Evolutionary conservation across 768 basidiomycete species (phyloP), one percentile per base, ranked within the genome.

Genomic region (Favolaschia claudopus): DNA sequence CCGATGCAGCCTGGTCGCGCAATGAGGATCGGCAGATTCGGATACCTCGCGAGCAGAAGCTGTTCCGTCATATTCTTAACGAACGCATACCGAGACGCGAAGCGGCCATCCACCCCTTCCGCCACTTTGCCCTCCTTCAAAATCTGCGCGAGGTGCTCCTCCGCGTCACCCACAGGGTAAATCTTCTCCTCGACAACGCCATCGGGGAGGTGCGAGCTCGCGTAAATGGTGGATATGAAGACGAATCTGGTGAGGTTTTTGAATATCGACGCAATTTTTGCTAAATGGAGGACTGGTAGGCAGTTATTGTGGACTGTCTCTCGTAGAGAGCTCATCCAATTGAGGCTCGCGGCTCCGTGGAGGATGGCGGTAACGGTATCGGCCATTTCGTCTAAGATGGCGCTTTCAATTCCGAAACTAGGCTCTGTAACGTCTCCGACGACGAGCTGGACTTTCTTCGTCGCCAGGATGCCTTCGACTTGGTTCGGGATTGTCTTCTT

Each of bases 261-360:
- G 29, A 55, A 55, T 3, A 2, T 24, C 44, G 28, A 46, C 20
- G 36, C 44, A 4, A 46, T n/a, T 47, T 55, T 7, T 7, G 54
- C 43, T 4, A 46, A 29, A n/a, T 14, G 4, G 2, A 55, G 54
- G 34, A 37, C 27, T 28, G 44, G 44, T 2, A 55, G 28, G 25
- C 44, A 46, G 20, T 55, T 55, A 14, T 55, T 20, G 44, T 19
- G 3, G 9, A 55, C n/a, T 7, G 4, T 33, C 6, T 44, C n/a
- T 25, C n/a, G n/a, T 12, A 43, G 20, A 17, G 52, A 17, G 12
- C 17, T 32, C 22, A 15, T 44, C 3, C 42, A 28, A 36, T 25
- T 53, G 52, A 44, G 42, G 27, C n/a, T 53, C 9, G 22, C 42
- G 8, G 52, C 52, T 10, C 40, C 13, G 52, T 53, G 52, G 22